Base-by-base conservation (phyloP, 148 eudicot genomes). In the Camellia japonica region DNA sequence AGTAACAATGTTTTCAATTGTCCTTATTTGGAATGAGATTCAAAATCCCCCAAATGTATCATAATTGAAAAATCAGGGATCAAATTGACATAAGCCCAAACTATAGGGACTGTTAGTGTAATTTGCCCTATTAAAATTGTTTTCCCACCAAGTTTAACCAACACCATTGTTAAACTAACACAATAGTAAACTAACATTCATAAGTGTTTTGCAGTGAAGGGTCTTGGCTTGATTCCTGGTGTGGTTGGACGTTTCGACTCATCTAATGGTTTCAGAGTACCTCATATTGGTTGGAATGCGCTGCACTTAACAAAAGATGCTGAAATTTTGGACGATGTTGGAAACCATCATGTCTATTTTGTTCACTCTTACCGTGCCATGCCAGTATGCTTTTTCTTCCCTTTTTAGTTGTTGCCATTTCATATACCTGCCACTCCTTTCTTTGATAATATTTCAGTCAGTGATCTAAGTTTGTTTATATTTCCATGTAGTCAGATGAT, bases 251-350 rank as follows among this genome's bases (percentile, higher is more conserved):
- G 98, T 20, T 97, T 97, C 80, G 94, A 92, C 85, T 87, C 99
- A 43, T 87, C 89, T 74, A 78, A 85, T 73, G 97, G 97, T 61
- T 84, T 88, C 67, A 87, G 85, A 83, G 97, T 97, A 79, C 99
- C 99, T 73, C 99, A 97, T 81, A 92, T 97, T 82, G 98, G 99
- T 80, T 94, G 99, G 98, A 92, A 94, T 84, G 91, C 94, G 62
- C 74, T 97, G 85, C 85, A 92, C 83, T 83, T 92, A 56, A 78
- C 73, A 66, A 78, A 93, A 77, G 92, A 91, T 69, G 84, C 94
- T 76, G 90, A 87, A 64, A 90, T 97, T 65, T 86, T 97, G 88
- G 93, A 89, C 83, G 95, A 91, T 79, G 84, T 94, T 80, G 92
- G 86, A 68, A 84, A 84, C 78, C 89, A 86, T 62, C 99, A 97